Conservation (phyloP, 495 filamentous ascomycete genomes). For the Hypoxylon intermedium region DNA sequence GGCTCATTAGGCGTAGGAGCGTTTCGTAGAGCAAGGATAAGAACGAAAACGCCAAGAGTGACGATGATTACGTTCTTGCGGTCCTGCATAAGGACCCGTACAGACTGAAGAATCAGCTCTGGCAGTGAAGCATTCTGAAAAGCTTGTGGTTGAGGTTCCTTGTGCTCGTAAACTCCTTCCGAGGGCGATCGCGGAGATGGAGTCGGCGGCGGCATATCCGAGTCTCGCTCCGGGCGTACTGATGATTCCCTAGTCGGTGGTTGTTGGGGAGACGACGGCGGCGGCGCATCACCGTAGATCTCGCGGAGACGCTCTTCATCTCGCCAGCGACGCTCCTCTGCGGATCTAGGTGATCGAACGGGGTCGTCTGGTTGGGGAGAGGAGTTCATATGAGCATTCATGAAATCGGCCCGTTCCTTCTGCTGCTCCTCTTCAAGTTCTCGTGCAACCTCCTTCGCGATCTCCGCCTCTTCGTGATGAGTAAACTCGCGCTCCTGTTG, state of each 20-base stretch:
- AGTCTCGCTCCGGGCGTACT: slow-evolving; percentile 34
- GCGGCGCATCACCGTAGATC: slow-evolving; percentile 57
- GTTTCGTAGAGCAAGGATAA: slow-evolving; percentile 58
- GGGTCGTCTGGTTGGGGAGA: slow-evolving; percentile 23
- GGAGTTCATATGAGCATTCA: slow-evolving; percentile 11
- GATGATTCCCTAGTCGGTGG: slow-evolving; percentile 24
- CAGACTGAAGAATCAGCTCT: slow-evolving; percentile 71
- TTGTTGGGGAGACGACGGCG: slow-evolving; percentile 23
- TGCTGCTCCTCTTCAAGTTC: slow-evolving; percentile 32
- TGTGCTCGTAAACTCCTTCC: slow-evolving; percentile 26
- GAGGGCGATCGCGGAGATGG: slow-evolving; percentile 30
- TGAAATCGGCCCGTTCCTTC: slow-evolving; percentile 3
- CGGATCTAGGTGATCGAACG: slow-evolving; percentile 17
- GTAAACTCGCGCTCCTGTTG: slow-evolving; percentile 43
- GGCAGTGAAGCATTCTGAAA: slow-evolving; percentile 56
- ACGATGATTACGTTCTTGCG: slow-evolving; percentile 73
- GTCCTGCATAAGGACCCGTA: slow-evolving; percentile 71
- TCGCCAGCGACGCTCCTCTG: slow-evolving; percentile 44
- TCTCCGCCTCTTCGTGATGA: slow-evolving; percentile 42
- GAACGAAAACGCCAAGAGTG: slow-evolving; percentile 64
- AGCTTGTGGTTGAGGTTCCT: slow-evolving; percentile 11
- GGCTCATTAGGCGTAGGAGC: slow-evolving; percentile 25
- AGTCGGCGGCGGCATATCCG: slow-evolving; percentile 38
- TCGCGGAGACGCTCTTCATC: slow-evolving; percentile 61
- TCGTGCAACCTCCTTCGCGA: slow-evolving; percentile 40